phyloP scores from a whole-genome alignment of 257 asterid genomes.

The Scutellaria minor region DNA sequence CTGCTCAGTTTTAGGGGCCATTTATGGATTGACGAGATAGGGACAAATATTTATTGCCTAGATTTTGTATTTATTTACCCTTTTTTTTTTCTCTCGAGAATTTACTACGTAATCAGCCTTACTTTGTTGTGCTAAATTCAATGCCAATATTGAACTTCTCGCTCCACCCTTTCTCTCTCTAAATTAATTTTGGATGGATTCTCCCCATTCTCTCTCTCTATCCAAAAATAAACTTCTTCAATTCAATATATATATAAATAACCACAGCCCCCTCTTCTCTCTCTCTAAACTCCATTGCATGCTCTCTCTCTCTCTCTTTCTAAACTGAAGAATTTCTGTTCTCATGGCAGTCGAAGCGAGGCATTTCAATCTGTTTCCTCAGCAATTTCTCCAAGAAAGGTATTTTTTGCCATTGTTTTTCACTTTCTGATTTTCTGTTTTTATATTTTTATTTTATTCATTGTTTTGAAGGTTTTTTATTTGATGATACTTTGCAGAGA shows the following conservation, averaged over 20 bases:
- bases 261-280: conserved; percentile 10
- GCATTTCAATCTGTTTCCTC: conserved; percentile 49
- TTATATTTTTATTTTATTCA: too few species aligned
- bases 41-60: conserved; percentile 10
- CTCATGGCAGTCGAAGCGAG: conserved; percentile 77
- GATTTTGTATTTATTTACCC: conserved; percentile 2
- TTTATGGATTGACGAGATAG: conserved; percentile 28
- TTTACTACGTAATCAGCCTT: background rate
- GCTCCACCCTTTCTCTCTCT: conserved; percentile 38
- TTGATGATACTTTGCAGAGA: conserved; percentile 38
- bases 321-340: background rate
- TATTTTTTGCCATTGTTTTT: background rate
- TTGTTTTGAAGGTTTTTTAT: background rate
- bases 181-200: conserved; percentile 36
- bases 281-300: conserved; percentile 33
- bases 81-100: too few species aligned
- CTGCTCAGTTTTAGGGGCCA: background rate
- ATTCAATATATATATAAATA: conserved; percentile 44
- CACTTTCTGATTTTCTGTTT: background rate
- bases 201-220: conserved; percentile 28
- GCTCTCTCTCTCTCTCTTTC: conserved; percentile 28
- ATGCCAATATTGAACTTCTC: conserved; percentile 35
- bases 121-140: conserved; percentile 25
- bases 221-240: conserved; percentile 31
- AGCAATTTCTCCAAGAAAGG: conserved; percentile 49